Conservation (phyloP, 1,284 basidiomycete genomes). For the Ustilago cynodontis region DNA sequence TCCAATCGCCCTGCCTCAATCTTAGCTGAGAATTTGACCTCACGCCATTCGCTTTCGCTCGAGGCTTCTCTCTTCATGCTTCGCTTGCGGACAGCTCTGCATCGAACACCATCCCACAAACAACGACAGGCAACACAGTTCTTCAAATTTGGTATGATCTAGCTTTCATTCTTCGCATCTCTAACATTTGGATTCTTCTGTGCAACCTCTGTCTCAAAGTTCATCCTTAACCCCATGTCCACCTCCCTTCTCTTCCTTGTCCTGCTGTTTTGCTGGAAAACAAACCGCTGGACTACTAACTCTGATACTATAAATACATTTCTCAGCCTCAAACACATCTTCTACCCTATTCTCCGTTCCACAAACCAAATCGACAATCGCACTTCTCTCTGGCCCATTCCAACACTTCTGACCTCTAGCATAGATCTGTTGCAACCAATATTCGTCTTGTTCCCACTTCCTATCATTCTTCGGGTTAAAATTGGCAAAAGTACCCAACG, state of each 20-base stretch:
- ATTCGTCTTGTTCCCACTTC: conserved; percentile 76
- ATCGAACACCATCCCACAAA: too few relatives aligned
- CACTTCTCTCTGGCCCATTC: conserved; percentile 92
- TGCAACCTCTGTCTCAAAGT: too few relatives aligned
- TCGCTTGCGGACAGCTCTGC: not conserved
- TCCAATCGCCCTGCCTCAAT: too few relatives aligned
- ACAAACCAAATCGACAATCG: conserved; percentile 83
- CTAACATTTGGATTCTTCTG: too few relatives aligned
- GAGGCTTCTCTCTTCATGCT: too few relatives aligned
- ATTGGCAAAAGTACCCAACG: conserved; percentile 75
- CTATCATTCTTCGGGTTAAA: conserved; percentile 81
- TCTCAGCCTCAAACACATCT: conserved; percentile 86
- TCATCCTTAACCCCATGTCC: conserved; percentile 22
- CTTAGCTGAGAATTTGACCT: too few relatives aligned
- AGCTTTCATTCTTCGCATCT: not conserved
- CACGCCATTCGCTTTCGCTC: too few relatives aligned
- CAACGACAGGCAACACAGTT: too few relatives aligned
- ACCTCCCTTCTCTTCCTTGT: not conserved
- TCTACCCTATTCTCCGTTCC: conserved; percentile 87
- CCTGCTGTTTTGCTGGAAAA: conserved; percentile 58
- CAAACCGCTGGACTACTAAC: conserved; percentile 91
- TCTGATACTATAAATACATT: conserved; percentile 94
- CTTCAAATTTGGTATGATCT: not conserved
- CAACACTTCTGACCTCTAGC: conserved; percentile 85
- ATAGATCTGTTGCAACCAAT: conserved; percentile 85